Conservation (phyloP, 2,329 filamentous ascomycete species). For the Plectosphaerella plurivora region DNA sequence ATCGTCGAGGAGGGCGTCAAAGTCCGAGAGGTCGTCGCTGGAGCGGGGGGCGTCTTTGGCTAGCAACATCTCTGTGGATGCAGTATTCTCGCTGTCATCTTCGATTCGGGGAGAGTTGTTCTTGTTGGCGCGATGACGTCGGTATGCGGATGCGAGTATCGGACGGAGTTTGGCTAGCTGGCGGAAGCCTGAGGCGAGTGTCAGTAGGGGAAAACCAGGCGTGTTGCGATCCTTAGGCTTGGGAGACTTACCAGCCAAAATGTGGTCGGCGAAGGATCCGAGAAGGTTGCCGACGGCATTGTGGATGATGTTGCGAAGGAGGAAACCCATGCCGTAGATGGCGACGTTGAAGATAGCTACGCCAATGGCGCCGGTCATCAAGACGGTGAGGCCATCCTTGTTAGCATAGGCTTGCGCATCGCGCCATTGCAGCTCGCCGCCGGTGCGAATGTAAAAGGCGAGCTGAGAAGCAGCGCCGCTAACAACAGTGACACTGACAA, state of each 20-base stretch:
- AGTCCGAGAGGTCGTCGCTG: background rate
- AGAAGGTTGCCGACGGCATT: slow-evolving; percentile 16
- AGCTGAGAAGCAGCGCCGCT: slow-evolving; percentile 23
- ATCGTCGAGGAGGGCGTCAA: background rate
- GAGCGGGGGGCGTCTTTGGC: background rate
- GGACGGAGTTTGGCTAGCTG: no score
- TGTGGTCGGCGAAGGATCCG: slow-evolving; percentile 11
- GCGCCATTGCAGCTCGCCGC: slow-evolving; percentile 25
- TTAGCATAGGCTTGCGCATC: slow-evolving; percentile 23
- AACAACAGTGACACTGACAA: slow-evolving; percentile 20
- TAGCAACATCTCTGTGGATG: background rate
- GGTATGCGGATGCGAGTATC: no score
- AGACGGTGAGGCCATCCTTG: slow-evolving; percentile 23
- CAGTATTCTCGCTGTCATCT: background rate
- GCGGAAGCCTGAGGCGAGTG: background rate
- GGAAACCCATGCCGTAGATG: slow-evolving; percentile 16
- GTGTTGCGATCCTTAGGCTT: background rate
- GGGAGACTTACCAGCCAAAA: slow-evolving; percentile 14
- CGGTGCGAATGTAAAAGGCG: slow-evolving; percentile 23
- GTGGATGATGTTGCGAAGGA: slow-evolving; percentile 17
- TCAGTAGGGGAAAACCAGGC: background rate
- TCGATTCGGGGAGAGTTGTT: background rate
- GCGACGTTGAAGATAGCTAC: slow-evolving; percentile 10
- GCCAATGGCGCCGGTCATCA: slow-evolving; percentile 20
- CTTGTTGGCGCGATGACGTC: background rate